Conservation (phyloP, 2,329 filamentous ascomycete genomes). For the Paradendryphiella salina region DNA sequence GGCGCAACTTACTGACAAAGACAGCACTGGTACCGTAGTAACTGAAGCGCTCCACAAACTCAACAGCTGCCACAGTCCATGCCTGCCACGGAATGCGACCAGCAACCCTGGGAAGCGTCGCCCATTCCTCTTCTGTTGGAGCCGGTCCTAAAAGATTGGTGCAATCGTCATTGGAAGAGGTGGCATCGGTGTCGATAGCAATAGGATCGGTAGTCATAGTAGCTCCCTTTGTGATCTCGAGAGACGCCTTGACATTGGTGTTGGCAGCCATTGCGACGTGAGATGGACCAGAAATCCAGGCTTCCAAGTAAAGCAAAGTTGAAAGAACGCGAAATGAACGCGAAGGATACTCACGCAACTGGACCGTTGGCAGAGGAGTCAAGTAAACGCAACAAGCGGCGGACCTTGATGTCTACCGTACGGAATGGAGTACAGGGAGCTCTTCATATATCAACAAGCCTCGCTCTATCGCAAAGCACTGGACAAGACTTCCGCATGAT, state of each 20-base stretch:
- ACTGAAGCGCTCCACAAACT: slow-evolving; percentile 45
- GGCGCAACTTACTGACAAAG: slow-evolving; percentile 24
- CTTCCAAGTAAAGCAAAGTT: slow-evolving; percentile 1
- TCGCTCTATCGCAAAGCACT: slow-evolving; percentile 12
- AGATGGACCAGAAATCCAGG: slow-evolving; percentile 1
- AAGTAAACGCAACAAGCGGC: slow-evolving; percentile 8
- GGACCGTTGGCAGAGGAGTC: neutral
- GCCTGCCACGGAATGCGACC: slow-evolving; percentile 43
- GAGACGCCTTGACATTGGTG: slow-evolving; percentile 33
- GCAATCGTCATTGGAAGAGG: slow-evolving; percentile 26
- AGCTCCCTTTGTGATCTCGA: slow-evolving; percentile 40
- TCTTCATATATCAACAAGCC: slow-evolving; percentile 23
- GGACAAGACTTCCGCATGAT: slow-evolving; percentile 18
- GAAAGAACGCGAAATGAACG: neutral
- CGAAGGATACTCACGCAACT: neutral
- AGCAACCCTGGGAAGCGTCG: slow-evolving; percentile 42
- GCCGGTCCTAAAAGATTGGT: slow-evolving; percentile 30
- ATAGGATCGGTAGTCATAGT: slow-evolving; percentile 31
- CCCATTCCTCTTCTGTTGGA: slow-evolving; percentile 45
- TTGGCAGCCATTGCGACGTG: slow-evolving; percentile 26
- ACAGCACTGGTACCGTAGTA: slow-evolving; percentile 47
- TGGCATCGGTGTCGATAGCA: slow-evolving; percentile 29
- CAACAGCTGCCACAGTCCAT: slow-evolving; percentile 44
- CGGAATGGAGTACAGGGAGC: slow-evolving; percentile 6
- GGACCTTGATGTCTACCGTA: slow-evolving; percentile 12